Percentiles rank a stretch among this genome's conserved stretches.
Evolutionary conservation across 345 rosid genomes (phyloP).

Genomic region (Salix suchowensis): DNA sequence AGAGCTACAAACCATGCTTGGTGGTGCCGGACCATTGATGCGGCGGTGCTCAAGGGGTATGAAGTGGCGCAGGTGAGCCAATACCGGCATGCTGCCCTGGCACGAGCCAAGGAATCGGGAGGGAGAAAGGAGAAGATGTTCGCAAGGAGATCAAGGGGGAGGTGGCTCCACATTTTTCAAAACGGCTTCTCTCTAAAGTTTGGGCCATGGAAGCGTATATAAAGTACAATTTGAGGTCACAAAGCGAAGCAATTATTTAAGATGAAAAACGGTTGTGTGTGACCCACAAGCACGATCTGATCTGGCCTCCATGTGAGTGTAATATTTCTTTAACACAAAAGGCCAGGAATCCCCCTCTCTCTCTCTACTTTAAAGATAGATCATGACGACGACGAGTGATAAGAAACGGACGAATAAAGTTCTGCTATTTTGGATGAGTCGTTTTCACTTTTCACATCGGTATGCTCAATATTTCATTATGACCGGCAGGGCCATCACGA

Average conservation of each 20-base stretch:
- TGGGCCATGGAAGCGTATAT: not conserved
- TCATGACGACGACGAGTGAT: too few species aligned
- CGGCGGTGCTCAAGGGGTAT: constrained; percentile 12
- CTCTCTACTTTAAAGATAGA: too few species aligned
- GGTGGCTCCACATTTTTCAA: constrained; percentile 45
- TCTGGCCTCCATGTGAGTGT: constrained; percentile 22
- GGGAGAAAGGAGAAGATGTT: constrained; percentile 45
- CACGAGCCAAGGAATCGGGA: constrained; percentile 45
- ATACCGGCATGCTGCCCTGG: constrained; percentile 35
- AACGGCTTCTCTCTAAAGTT: not conserved
- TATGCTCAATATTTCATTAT: too few species aligned
- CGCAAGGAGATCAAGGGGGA: constrained; percentile 42
- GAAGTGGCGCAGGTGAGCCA: constrained; percentile 37
- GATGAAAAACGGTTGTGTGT: constrained; percentile 24
- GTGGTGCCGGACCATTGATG: not conserved
- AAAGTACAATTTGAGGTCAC: not conserved
- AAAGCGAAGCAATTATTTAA: constrained; percentile 21
- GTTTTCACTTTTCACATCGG: too few species aligned
- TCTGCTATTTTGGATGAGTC: too few species aligned
- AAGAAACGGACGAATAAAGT: too few species aligned
- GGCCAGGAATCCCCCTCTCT: too few species aligned
- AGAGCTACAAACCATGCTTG: constrained; percentile 50
- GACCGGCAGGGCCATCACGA: too few species aligned
- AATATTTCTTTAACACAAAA: too few species aligned
- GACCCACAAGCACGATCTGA: constrained; percentile 11